Conservation (phyloP, 768 basidiomycete species). For the Amanita phalloides region DNA sequence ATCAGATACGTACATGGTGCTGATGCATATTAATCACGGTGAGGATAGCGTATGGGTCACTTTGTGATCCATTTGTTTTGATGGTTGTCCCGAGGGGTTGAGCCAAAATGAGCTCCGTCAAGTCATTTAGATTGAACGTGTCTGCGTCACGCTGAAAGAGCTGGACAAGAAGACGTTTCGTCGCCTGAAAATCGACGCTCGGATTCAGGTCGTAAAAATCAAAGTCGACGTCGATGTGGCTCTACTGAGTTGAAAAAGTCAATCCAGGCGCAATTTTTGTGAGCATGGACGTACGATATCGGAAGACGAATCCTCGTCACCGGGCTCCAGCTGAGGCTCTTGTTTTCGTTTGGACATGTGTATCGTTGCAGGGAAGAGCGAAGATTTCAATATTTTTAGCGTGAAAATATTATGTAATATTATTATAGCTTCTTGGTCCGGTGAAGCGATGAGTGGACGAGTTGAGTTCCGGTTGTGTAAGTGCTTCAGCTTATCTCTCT, state of each 20-base stretch:
- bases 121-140: conserved; percentile 53
- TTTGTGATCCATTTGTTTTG: conserved; percentile 83
- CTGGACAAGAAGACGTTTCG: conserved; percentile 63
- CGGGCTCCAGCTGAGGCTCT: conserved; percentile 23
- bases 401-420: background rate
- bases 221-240: conserved; percentile 79
- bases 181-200: conserved; percentile 73
- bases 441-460: too few species aligned
- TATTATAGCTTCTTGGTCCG: too few species aligned
- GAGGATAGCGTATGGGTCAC: conserved; percentile 85
- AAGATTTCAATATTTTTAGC: too few species aligned
- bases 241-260: conserved; percentile 23
- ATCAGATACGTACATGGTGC: conserved; percentile 50
- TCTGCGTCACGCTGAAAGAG: conserved; percentile 71
- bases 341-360: conserved; percentile 49
- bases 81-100: conserved; percentile 85
- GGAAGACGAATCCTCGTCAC: conserved; percentile 26
- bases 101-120: conserved; percentile 70
- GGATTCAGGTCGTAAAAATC: conserved; percentile 89
- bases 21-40: conserved; percentile 73
- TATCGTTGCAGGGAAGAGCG: background rate
- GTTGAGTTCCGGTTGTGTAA: background rate
- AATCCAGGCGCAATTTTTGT: background rate
- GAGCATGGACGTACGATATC: conserved; percentile 15
- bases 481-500: conserved; percentile 1